Percentiles rank a stretch among this genome's conserved stretches.
Evolutionary conservation across 305 asterid species (phyloP).

Genomic region (Ajuga reptans): DNA sequence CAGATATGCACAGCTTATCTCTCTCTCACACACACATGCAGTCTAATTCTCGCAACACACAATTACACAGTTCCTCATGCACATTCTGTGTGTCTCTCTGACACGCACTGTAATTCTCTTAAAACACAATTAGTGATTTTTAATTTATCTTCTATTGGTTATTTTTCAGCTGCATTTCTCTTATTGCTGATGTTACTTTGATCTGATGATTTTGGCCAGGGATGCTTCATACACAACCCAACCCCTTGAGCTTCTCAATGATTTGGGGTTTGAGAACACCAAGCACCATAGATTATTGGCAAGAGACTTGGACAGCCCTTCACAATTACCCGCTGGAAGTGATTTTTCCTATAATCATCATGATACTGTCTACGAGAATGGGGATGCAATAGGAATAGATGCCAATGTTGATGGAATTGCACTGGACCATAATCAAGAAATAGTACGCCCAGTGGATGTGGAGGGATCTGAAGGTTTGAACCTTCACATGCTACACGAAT

Average conservation of each 20-base stretch:
- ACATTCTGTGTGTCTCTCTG: not conserved
- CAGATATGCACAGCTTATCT: not conserved
- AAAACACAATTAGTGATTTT: not conserved
- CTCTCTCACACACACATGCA: conserved; percentile 10
- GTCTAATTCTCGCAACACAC: too few species aligned
- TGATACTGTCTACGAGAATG: conserved; percentile 44
- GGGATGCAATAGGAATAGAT: conserved; percentile 32
- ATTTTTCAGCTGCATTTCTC: conserved; percentile 8
- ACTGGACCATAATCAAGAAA: conserved; percentile 45
- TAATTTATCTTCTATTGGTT: not conserved
- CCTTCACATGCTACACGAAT: conserved; percentile 17
- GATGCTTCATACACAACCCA: conserved; percentile 95
- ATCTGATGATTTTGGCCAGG: conserved; percentile 41
- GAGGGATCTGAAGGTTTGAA: conserved; percentile 78
- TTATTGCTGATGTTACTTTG: conserved; percentile 18
- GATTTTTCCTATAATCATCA: conserved; percentile 30
- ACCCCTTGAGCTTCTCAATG: conserved; percentile 97
- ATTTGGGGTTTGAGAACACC: conserved; percentile 62
- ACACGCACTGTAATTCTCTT: not conserved
- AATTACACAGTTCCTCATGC: not conserved
- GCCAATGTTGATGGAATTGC: conserved; percentile 37
- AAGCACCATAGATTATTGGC: conserved; percentile 41
- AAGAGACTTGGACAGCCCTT: conserved; percentile 45
- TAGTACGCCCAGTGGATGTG: conserved; percentile 36
- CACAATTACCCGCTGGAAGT: conserved; percentile 32